Base-by-base conservation (phyloP, 257 asterid genomes). In the Salvia splendens region DNA sequence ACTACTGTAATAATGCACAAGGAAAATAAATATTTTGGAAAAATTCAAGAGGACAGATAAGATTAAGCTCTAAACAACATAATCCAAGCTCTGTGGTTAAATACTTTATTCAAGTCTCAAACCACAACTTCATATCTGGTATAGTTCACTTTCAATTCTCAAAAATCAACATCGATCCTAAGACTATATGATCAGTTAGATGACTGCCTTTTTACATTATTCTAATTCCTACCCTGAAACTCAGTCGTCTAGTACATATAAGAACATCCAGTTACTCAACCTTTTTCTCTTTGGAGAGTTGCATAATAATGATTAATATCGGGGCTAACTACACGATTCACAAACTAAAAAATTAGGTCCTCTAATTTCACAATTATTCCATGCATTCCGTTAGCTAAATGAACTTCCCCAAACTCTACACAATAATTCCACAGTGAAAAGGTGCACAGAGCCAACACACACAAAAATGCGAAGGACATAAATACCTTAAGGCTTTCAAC, bases 401-500 rank as follows among this genome's bases (percentile, higher is more conserved):
- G 6, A 1, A 57, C 12, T 24, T 4, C 14, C 14, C 28, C 4
- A 14, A 1, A 20, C 20, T 1, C 3, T 20, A 10, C 11, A 56
- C 17, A 46, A 1, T 12, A 51, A 33, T 67, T 68, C 48, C 70
- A 35, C 45, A 38, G 15, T 10, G 4, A 65, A 40, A 42, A 58
- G 2, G 9, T 45, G 4, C 32, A 43, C 1, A 15, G 9, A 67
- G 32, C 30, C 51, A 56, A 11, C 17, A 47, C 28, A 52, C 8
- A 35, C 45, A 47, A 7, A 47, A 46, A 17, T 49, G 14, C 53
- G 24, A 32, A 54, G 8, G 45, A 8, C 20, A 32, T 30, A 32
- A 67, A 56, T 67, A 94, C 99, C 96, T 94, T 94, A 12, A 94
- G 88, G 85, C 96, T 94, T 65, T 94, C 99, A 6, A 94, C 97